These are phyloP conservation scores for Sugiyamaella americana DNA, from an alignment of 805 yeast species.

Conservation along the genomic window DNA sequence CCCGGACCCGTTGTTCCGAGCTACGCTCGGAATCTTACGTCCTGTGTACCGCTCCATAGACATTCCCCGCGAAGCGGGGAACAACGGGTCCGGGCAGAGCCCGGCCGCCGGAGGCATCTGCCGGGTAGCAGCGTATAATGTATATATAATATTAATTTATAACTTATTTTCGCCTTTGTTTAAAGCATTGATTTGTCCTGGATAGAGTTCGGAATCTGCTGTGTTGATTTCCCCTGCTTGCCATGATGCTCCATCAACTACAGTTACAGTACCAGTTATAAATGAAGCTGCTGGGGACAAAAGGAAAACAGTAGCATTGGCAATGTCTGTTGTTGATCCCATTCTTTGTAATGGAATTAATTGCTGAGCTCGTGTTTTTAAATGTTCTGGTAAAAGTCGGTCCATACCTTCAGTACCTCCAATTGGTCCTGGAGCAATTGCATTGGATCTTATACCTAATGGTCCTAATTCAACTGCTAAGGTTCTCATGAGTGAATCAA, in stretches of 20 bases:
- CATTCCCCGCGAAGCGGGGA: not conserved
- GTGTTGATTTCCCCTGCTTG: constrained; percentile 37
- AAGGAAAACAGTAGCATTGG: constrained; percentile 79
- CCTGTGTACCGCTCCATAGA: not conserved
- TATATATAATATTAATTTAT: too few species aligned
- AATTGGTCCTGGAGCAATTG: constrained; percentile 90
- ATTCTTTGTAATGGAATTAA: constrained; percentile 46
- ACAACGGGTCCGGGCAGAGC: not conserved
- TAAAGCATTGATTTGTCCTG: not conserved
- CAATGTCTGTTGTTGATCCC: constrained; percentile 74
- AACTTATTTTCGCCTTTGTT: not conserved
- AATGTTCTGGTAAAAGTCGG: constrained; percentile 45
- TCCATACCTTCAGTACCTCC: constrained; percentile 80
- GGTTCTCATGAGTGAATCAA: constrained; percentile 79
- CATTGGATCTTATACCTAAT: constrained; percentile 73
- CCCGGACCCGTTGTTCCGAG: not conserved
- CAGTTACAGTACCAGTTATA: constrained; percentile 68
- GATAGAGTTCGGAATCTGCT: constrained; percentile 7
- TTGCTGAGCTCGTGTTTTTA: constrained; percentile 38
- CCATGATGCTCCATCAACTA: constrained; percentile 93
- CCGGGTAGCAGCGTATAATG: not conserved
- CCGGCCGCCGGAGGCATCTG: not conserved
- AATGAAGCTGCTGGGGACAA: constrained; percentile 78
- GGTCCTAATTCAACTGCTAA: constrained; percentile 91
- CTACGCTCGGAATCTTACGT: not conserved